These are phyloP conservation scores for Xylaria castorea DNA, from an alignment of 495 filamentous ascomycete genomes.

Conservation along the genomic window DNA sequence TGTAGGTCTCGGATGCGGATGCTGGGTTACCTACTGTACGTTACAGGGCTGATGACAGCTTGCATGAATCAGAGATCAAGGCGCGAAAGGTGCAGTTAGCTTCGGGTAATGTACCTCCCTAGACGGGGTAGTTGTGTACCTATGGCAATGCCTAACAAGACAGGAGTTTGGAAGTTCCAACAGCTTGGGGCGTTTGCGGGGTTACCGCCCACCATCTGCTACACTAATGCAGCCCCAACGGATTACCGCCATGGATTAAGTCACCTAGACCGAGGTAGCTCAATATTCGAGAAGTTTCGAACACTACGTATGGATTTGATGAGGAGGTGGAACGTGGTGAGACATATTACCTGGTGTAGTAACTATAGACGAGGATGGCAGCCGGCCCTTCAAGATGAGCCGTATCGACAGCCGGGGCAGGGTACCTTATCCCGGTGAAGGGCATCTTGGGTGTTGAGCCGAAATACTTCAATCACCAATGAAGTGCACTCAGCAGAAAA, in stretches of 20 bases:
- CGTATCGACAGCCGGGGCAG: background rate
- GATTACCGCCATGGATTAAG: background rate
- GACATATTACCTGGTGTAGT: background rate
- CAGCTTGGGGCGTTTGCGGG: conserved; percentile 12
- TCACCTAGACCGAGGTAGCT: background rate
- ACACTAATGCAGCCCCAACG: background rate
- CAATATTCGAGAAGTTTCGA: background rate
- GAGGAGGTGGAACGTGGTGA: background rate
- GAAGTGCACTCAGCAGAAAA: background rate
- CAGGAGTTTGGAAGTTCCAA: background rate
- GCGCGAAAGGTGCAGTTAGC: background rate
- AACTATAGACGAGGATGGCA: background rate
- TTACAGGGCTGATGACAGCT: conserved; percentile 22
- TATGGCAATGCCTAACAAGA: background rate
- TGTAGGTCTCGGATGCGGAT: conserved; percentile 8
- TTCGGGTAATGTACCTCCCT: conserved; percentile 5
- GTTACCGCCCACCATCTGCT: background rate
- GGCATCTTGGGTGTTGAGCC: background rate
- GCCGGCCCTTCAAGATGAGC: background rate
- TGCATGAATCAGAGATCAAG: conserved; percentile 4
- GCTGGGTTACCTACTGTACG: conserved; percentile 1
- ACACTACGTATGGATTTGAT: background rate
- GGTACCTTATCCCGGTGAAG: background rate
- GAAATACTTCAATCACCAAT: background rate
- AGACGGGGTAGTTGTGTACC: background rate